A percentile compares a stretch with the other conserved stretches of the same genome.
Conservation (phyloP, 768 basidiomycete genomes). For the Leccinum obscurum region DNA sequence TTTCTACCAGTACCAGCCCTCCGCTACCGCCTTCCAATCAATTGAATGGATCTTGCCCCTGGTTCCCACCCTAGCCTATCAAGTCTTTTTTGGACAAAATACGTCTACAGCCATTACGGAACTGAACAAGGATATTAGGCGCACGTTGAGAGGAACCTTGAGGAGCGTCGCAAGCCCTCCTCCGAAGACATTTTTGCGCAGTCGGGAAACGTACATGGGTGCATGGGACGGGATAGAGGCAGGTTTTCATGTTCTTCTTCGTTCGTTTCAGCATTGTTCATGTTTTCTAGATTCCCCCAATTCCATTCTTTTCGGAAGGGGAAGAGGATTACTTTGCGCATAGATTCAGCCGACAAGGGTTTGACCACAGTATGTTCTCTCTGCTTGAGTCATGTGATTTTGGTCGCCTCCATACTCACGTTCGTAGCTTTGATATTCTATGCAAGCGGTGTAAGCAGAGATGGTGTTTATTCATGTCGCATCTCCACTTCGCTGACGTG, state of each 20-base stretch:
- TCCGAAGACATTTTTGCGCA: slow-evolving; percentile 54
- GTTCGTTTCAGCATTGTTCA: neutral
- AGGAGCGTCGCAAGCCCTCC: slow-evolving; percentile 55
- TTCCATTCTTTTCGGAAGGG: slow-evolving; percentile 56
- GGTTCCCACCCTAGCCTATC: slow-evolving; percentile 61
- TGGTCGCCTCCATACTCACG: neutral
- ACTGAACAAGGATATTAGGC: slow-evolving; percentile 54
- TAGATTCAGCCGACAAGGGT: slow-evolving; percentile 57
- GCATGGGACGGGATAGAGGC: slow-evolving; percentile 46
- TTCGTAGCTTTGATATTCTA: slow-evolving; percentile 65
- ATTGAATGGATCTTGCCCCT: slow-evolving; percentile 38
- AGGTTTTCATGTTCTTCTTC: neutral
- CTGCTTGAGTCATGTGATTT: neutral
- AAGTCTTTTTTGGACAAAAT: slow-evolving; percentile 57
- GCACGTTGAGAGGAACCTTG: slow-evolving; percentile 57
- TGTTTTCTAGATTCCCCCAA: slow-evolving; percentile 53
- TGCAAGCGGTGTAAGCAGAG: slow-evolving; percentile 44
- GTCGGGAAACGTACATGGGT: slow-evolving; percentile 47
- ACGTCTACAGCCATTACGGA: slow-evolving; percentile 51
- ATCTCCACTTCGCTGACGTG: neutral
- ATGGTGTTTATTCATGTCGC: neutral
- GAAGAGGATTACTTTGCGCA: slow-evolving; percentile 75
- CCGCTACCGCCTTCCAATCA: slow-evolving; percentile 48
- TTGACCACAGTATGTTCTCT: slow-evolving; percentile 55
- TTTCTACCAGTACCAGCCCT: slow-evolving; percentile 55